phyloP scores from a whole-genome alignment of 306 rosid species.

The Rosa multiflora region DNA sequence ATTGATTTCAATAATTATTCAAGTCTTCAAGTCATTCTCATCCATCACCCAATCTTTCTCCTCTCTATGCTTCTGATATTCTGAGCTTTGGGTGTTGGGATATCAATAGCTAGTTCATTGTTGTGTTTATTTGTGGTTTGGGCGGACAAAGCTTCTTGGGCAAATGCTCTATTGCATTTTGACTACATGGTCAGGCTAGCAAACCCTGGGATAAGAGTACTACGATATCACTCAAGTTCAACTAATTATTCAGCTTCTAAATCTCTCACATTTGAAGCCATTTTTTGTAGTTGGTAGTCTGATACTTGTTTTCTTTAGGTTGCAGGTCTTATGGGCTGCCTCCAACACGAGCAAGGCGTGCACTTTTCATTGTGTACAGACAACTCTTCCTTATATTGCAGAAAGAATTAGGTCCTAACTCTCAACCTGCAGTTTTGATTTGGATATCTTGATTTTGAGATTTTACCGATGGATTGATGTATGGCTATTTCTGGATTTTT shows the following conservation, averaged over 20 bases:
- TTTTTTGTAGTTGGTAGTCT: not conserved
- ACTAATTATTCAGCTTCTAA: not conserved
- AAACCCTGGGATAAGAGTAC: slow-evolving; percentile 95
- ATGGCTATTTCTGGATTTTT: slow-evolving; percentile 3
- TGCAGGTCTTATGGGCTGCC: slow-evolving; percentile 81
- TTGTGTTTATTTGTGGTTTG: slow-evolving; percentile 2
- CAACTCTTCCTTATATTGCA: slow-evolving; percentile 90
- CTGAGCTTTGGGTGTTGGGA: not conserved
- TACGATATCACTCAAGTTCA: slow-evolving; percentile 90
- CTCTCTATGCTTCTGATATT: too few species aligned
- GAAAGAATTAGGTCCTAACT: slow-evolving; percentile 71
- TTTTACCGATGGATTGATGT: not conserved
- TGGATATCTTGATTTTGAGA: not conserved
- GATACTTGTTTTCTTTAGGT: slow-evolving; percentile 48
- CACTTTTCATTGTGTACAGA: slow-evolving; percentile 80
- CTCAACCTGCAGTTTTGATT: not conserved
- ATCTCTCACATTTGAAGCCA: not conserved
- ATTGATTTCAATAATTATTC: too few species aligned
- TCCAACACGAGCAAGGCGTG: slow-evolving; percentile 92
- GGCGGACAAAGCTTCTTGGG: slow-evolving; percentile 83
- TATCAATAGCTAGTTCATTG: not conserved
- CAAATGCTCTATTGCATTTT: slow-evolving; percentile 86
- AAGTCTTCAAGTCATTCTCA: too few species aligned
- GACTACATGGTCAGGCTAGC: slow-evolving; percentile 95
- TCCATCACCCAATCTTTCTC: too few species aligned